Base-by-base conservation (phyloP, 1,139 yeast species). In the Wickerhamomyces sp. region DNA sequence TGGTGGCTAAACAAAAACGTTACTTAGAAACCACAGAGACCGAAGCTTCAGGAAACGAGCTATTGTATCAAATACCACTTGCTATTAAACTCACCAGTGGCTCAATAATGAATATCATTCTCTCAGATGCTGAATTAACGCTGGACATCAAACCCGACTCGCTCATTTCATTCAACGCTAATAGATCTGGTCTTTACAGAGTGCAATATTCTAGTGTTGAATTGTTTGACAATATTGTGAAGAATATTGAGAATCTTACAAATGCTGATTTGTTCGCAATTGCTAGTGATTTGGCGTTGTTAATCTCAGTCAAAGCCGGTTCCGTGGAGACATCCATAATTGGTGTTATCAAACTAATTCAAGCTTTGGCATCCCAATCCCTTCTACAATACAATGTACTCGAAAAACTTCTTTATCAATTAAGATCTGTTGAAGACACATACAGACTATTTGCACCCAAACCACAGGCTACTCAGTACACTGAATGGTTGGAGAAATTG, bases 1-100 rank as follows among this genome's bases (percentile, higher is more conserved):
- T 77, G 6, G 43, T 50, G 10, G 47, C 74, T 28, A 74, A 64
- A 34, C 88, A 80, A 55, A 78, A 76, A 49, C 62, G 78, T 45
- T 37, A 52, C 28, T 41, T 51, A 4, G 51, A 55, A 15, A 51
- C 58, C 8, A 50, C 58, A 2, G 42, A 50, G 5, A 44, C 38
- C 5, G 35, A 32, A 21, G 43, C 44, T 23, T 58, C 56, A 36
- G n/a, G n/a, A n/a, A n/a, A n/a, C n/a, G 59, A 59, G 37, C 44
- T 54, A 14, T 61, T 62, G 16, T 62, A 52, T 41, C 59, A 58
- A 38, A 52, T 72, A 15, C 88, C 89, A 6, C 54, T 81, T 24
- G 59, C 71, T 6, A 57, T 76, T 17, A 66, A 59, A 37, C 47
- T 64, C n/a, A 37, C 51, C 10, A 63, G 61, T 35, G 64, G 66